Conservation (phyloP, 2,329 filamentous ascomycete species). For the Exophiala mesophila region DNA sequence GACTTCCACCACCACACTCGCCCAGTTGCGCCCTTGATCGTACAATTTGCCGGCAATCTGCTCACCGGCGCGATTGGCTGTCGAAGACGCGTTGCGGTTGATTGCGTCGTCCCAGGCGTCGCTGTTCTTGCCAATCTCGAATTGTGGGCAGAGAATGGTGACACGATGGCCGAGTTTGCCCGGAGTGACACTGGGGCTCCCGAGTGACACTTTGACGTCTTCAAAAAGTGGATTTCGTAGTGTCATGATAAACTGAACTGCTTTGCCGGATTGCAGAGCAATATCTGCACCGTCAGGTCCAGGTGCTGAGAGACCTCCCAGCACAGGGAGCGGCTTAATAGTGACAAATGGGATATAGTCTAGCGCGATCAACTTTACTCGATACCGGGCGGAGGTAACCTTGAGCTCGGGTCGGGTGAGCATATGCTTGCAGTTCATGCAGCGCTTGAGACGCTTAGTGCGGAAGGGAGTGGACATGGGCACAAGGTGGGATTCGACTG, state of each 20-base stretch:
- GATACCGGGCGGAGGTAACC: conserved; percentile 80
- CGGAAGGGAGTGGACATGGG: conserved; percentile 78
- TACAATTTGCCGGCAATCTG: conserved; percentile 93
- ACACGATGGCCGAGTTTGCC: conserved; percentile 73
- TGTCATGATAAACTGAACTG: conserved; percentile 77
- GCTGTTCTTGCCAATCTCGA: conserved; percentile 91
- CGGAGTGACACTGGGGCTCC: conserved; percentile 73
- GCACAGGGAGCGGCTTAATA: conserved; percentile 49
- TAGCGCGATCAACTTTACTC: conserved; percentile 82
- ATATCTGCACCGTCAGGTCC: conserved; percentile 36
- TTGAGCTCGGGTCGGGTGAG: conserved; percentile 92
- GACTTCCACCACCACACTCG: conserved; percentile 87
- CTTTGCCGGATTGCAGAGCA: conserved; percentile 44
- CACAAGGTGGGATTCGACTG: conserved; percentile 68
- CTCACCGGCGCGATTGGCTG: conserved; percentile 45
- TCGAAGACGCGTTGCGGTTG: conserved; percentile 36
- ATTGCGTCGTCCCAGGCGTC: conserved; percentile 90
- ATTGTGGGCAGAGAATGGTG: conserved; percentile 89
- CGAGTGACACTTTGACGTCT: conserved; percentile 76
- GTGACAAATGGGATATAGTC: conserved; percentile 82
- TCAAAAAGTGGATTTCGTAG: conserved; percentile 95
- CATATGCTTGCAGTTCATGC: conserved; percentile 87
- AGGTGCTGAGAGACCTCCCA: conserved; percentile 26
- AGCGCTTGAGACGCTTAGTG: conserved; percentile 91
- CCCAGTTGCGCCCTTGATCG: conserved; percentile 91